Conservation (phyloP, 1,284 basidiomycete species). For the Rhodotorula mucilaginosa region DNA sequence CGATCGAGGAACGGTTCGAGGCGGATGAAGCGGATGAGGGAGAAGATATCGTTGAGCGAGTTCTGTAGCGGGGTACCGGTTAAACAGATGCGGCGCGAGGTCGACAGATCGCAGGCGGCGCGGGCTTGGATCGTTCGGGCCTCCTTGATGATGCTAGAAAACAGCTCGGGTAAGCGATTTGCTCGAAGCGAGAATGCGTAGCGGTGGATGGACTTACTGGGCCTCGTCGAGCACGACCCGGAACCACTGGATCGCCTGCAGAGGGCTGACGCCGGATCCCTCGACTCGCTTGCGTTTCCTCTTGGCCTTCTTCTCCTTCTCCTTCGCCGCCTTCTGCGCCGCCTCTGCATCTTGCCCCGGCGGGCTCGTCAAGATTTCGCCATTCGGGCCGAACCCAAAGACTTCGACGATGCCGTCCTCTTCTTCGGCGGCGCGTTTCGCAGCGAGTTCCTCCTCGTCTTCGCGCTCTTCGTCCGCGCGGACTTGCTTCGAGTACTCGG, state of each 20-base stretch:
- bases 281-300: conserved; percentile 48
- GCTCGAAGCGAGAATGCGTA: background rate
- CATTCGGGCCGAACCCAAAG: conserved; percentile 61
- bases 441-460: conserved; percentile 28
- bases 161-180: too few relatives aligned
- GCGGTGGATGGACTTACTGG: conserved; percentile 64
- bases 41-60: conserved; percentile 95
- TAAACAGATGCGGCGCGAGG: conserved; percentile 86
- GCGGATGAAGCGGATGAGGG: conserved; percentile 92
- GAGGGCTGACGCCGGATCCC: conserved; percentile 57
- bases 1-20: conserved; percentile 91
- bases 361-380: conserved; percentile 60
- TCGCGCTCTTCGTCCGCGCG: conserved; percentile 43
- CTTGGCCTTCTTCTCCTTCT: conserved; percentile 48
- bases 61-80: conserved; percentile 99
- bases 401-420: conserved; percentile 58
- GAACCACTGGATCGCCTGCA: conserved; percentile 97
- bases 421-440: conserved; percentile 6
- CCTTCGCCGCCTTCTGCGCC: conserved; percentile 51
- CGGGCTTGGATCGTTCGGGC: conserved; percentile 87
- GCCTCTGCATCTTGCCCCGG: conserved; percentile 44
- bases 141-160: conserved; percentile 86
- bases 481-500: conserved; percentile 85
- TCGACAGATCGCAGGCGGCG: conserved; percentile 90
- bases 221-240: conserved; percentile 97